Base-by-base conservation (phyloP, 441 rosid genomes). In the Manihot esculenta region DNA sequence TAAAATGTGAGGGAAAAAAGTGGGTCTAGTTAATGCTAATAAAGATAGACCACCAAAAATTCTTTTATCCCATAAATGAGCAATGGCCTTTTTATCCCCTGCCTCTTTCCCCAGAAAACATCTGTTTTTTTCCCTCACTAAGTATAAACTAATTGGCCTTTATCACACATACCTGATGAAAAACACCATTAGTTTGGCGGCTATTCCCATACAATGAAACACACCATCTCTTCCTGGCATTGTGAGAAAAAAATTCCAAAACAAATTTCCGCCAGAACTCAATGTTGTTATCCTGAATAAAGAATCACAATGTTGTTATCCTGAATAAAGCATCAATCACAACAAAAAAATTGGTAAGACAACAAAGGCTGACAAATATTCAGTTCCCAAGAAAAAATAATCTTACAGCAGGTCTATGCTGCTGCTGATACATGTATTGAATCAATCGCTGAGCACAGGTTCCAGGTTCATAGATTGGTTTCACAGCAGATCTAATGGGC, bases 381-480 rank as follows among this genome's bases (percentile, higher is more conserved):
- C 18, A 45, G 50, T 50, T 5, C 41, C 56, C 30, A 21, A 42
- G 61, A 54, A 78, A 33, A 61, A 18, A 38, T 18, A 59, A 75
- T 76, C 84, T 78, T 85, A 94, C 98, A 75, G 87, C 88, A 62
- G 98, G 98, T 76, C 97, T 91, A 73, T 81, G 96, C 70, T 92
- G 98, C 76, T 94, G 96, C 69, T 87, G 90, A 83, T 81, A 85
- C 92, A 94, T 90, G 84, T 86, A 94, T 73, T 84, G 88, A 2
- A 93, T 90, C 67, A 94, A 77, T 47, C 93, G 91, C 58, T 89
- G 90, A 33, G 98, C 95, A 77, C 97, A 90, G 83, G 80, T 91
- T 75, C 97, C 98, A 44, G 95, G 95, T 80, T 91, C 97, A 76
- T 92, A 90, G 21, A 77, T 83, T 64, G 92, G 77, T 77, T 84